Conservation (phyloP, 352 stramenopile genomes). For the Pythium chondricola region DNA sequence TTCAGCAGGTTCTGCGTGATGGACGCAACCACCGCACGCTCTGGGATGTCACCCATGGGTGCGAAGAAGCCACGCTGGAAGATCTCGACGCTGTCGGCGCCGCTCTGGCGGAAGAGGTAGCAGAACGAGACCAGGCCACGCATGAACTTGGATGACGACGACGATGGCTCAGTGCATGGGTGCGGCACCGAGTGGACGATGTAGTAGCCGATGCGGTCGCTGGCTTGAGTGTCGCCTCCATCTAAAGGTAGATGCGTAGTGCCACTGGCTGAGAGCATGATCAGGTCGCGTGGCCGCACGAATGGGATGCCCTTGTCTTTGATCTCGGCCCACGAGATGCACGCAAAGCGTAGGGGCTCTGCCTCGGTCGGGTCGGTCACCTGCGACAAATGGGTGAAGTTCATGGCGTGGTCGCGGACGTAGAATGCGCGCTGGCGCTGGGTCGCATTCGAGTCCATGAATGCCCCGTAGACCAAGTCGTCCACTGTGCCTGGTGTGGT, state of each 20-base stretch:
- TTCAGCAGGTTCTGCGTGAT: background rate
- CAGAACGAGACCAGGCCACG: background rate
- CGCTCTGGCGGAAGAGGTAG: background rate
- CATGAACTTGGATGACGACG: too few species aligned
- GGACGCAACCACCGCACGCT: background rate
- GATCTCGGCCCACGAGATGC: background rate
- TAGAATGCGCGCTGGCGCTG: background rate
- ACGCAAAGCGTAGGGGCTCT: background rate
- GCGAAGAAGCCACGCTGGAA: conserved; percentile 2
- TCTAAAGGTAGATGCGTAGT: background rate
- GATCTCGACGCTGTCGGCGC: background rate
- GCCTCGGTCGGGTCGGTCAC: background rate
- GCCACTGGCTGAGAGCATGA: background rate
- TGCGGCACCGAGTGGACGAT: conserved; percentile 3
- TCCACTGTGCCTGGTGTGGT: conserved; percentile 1
- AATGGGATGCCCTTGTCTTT: background rate
- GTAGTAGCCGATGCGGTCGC: conserved; percentile 9
- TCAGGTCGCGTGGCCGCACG: background rate
- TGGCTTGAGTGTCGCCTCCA: too few species aligned
- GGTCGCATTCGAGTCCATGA: background rate
- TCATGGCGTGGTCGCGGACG: background rate
- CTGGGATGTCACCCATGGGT: conserved; percentile 1
- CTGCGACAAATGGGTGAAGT: background rate
- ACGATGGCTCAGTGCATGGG: background rate
- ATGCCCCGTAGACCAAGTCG: conserved; percentile 1